phyloP scores from a whole-genome alignment of 805 yeast genomes.

The Saturnispora kantuleensis region DNA sequence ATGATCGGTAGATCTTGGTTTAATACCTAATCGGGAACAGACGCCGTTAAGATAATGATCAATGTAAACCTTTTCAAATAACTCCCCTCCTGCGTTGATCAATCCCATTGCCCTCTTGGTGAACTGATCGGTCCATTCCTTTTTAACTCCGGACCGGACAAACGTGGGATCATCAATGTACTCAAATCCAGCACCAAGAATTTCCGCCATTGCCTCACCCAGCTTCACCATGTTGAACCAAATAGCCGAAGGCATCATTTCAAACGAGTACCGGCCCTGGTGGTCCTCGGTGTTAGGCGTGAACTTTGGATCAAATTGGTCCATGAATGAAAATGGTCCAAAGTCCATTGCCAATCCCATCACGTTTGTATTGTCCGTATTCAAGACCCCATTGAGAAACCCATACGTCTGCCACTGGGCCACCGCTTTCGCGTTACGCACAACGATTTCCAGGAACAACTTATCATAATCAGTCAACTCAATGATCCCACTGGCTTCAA shows the following conservation, averaged over 20 bases:
- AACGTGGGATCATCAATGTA: conserved; percentile 36
- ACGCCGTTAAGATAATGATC: conserved; percentile 47
- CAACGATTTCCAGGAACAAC: conserved; percentile 60
- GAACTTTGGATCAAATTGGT: conserved; percentile 66
- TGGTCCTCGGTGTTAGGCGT: conserved; percentile 90
- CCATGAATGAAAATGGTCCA: conserved; percentile 92
- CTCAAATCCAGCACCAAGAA: conserved; percentile 62
- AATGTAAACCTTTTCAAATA: conserved; percentile 55
- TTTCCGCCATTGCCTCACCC: conserved; percentile 75
- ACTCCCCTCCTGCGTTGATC: conserved; percentile 53
- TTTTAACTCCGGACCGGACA: conserved; percentile 32
- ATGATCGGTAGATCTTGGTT: conserved; percentile 31
- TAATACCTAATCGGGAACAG: conserved; percentile 61
- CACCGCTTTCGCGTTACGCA: conserved; percentile 65
- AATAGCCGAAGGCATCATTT: conserved; percentile 75
- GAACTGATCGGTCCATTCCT: conserved; percentile 42
- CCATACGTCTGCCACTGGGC: conserved; percentile 91
- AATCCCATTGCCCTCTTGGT: conserved; percentile 53
- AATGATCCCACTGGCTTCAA: conserved; percentile 15
- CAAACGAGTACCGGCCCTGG: conserved; percentile 59
- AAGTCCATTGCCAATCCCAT: conserved; percentile 82
- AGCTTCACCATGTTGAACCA: conserved; percentile 90
- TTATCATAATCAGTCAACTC: conserved; percentile 53
- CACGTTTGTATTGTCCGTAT: conserved; percentile 91
- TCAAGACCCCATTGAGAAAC: conserved; percentile 85